phyloP scores from a whole-genome alignment of 2,329 filamentous ascomycete genomes.

The Hymenoscyphus occultus region DNA sequence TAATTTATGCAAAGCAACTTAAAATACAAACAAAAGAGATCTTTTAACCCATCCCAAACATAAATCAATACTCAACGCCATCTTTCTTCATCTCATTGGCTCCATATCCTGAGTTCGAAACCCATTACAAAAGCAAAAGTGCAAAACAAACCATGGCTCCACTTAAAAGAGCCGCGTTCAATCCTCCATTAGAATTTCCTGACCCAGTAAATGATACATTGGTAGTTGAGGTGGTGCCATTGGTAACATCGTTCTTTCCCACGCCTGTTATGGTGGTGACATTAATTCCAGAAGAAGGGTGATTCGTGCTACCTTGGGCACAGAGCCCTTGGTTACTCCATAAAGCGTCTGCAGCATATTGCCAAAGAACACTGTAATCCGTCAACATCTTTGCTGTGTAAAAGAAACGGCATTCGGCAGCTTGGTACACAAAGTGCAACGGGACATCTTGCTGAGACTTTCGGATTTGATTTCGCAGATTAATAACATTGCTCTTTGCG shows the following conservation, averaged over 20 bases:
- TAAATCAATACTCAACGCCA: not conserved
- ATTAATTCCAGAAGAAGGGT: constrained; percentile 6
- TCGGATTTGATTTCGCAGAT: constrained; percentile 39
- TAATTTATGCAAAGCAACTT: too few relatives aligned
- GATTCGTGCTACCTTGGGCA: constrained; percentile 4
- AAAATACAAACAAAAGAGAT: too few relatives aligned
- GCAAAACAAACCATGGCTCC: not conserved
- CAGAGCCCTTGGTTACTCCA: constrained; percentile 35
- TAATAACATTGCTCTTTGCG: constrained; percentile 28
- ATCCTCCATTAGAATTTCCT: not conserved
- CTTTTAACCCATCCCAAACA: not conserved
- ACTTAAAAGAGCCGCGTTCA: not conserved
- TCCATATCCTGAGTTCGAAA: not conserved
- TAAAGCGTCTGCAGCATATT: constrained; percentile 36
- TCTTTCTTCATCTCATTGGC: not conserved
- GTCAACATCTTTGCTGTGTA: constrained; percentile 51
- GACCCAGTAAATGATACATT: not conserved
- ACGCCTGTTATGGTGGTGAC: constrained; percentile 2
- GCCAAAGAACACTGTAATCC: constrained; percentile 49
- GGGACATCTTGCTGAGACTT: constrained; percentile 38
- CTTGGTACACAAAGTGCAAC: constrained; percentile 57
- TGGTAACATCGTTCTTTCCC: not conserved
- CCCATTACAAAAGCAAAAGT: not conserved
- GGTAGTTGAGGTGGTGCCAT: not conserved
- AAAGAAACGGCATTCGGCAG: constrained; percentile 57